A percentile compares a stretch with the other conserved stretches of the same genome.
Conservation (phyloP, 1,139 yeast species). For the Yarrowia galli region DNA sequence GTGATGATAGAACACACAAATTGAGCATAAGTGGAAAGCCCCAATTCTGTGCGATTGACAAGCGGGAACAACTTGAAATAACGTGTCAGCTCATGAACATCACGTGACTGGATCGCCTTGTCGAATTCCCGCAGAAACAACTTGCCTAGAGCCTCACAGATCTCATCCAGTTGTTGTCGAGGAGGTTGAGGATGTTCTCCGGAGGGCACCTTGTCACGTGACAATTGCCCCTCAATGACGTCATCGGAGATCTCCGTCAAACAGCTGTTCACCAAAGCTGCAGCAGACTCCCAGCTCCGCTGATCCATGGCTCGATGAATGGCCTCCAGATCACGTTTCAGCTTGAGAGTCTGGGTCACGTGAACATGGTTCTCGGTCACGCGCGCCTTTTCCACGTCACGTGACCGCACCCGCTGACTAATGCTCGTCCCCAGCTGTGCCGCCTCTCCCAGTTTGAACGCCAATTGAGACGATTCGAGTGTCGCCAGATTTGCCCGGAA, state of each 20-base stretch:
- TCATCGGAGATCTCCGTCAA: slow-evolving; percentile 59
- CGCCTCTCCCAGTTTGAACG: slow-evolving; percentile 62
- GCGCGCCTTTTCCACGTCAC: slow-evolving; percentile 74
- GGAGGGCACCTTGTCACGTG: slow-evolving; percentile 86
- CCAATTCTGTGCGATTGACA: slow-evolving; percentile 73
- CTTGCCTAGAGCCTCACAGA: slow-evolving; percentile 64
- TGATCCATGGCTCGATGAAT: slow-evolving; percentile 73
- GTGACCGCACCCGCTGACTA: slow-evolving; percentile 70
- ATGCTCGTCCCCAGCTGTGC: slow-evolving; percentile 70
- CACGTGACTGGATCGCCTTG: slow-evolving; percentile 69
- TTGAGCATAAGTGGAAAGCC: slow-evolving; percentile 79
- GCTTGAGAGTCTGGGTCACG: slow-evolving; percentile 67
- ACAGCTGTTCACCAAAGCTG: slow-evolving; percentile 65
- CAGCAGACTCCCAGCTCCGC: slow-evolving; percentile 75
- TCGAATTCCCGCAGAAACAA: slow-evolving; percentile 70
- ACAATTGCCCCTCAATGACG: slow-evolving; percentile 70
- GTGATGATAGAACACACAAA: slow-evolving; percentile 88
- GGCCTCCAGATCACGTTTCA: slow-evolving; percentile 70
- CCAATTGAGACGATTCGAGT: slow-evolving; percentile 56
- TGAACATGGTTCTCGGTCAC: slow-evolving; percentile 70
- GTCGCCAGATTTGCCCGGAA: slow-evolving; percentile 48
- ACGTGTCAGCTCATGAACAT: slow-evolving; percentile 74
- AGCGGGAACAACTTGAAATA: slow-evolving; percentile 89
- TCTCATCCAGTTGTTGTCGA: slow-evolving; percentile 59
- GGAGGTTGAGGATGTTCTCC: slow-evolving; percentile 90